phyloP scores from a whole-genome alignment of 176 grass and related monocot genomes.

The Musa acuminata region DNA sequence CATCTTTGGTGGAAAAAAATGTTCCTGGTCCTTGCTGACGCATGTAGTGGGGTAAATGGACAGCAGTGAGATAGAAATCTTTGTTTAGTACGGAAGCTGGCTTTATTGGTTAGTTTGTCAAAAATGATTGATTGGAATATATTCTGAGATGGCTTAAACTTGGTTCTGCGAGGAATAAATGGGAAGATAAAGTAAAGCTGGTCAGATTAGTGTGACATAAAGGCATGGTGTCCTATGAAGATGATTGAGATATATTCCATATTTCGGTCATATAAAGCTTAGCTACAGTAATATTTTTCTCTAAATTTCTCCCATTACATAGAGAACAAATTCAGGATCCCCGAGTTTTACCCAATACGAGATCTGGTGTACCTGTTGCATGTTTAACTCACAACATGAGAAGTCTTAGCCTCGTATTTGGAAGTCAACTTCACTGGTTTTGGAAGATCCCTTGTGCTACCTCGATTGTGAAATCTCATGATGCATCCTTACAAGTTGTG shows the following conservation, averaged over 20 bases:
- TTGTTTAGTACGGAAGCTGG: neutral
- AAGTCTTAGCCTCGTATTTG: too few relatives aligned
- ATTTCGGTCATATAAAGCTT: neutral
- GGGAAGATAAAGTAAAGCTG: neutral
- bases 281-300: neutral
- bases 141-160: neutral
- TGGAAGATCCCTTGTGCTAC: too few relatives aligned
- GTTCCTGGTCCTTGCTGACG: too few relatives aligned
- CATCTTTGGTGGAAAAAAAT: too few relatives aligned
- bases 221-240: neutral
- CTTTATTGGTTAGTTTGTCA: neutral
- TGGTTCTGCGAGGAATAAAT: neutral
- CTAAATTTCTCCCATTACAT: neutral
- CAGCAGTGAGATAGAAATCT: neutral
- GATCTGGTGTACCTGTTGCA: too few relatives aligned
- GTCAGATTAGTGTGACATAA: neutral
- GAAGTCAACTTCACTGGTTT: too few relatives aligned
- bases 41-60: too few relatives aligned
- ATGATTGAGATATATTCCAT: neutral
- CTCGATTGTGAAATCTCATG: too few relatives aligned
- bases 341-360: too few relatives aligned
- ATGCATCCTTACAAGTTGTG: too few relatives aligned
- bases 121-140: constrained; percentile 1
- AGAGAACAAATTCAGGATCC: too few relatives aligned
- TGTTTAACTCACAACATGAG: too few relatives aligned